Conservation (phyloP, 495 filamentous ascomycete genomes). For the Aspergillus ostianus region DNA sequence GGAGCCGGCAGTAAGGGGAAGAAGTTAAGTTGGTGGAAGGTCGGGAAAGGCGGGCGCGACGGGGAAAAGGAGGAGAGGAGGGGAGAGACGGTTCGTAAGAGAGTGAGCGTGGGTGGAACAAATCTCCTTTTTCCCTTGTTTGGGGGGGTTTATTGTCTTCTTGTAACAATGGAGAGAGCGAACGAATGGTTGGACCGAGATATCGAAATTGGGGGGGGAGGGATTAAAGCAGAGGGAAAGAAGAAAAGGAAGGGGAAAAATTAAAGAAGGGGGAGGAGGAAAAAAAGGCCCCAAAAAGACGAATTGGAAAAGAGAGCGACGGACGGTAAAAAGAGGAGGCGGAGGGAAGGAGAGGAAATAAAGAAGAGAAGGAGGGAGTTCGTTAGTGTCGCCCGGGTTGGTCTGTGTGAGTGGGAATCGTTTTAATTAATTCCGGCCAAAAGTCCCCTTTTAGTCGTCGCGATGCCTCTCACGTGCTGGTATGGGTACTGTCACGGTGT, state of each 20-base stretch:
- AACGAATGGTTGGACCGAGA: background rate
- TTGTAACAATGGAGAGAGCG: background rate
- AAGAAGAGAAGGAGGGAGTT: constrained; percentile 8
- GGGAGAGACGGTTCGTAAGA: constrained; percentile 3
- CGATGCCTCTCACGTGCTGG: background rate
- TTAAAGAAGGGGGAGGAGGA: constrained; percentile 5
- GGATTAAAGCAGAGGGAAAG: constrained; percentile 1
- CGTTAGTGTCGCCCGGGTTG: background rate
- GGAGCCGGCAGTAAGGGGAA: constrained; percentile 1
- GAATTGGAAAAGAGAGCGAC: constrained; percentile 25
- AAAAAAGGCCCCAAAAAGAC: constrained; percentile 17
- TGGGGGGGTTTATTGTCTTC: background rate
- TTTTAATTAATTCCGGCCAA: background rate
- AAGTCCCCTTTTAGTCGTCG: background rate
- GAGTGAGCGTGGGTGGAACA: background rate
- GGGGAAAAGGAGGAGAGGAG: constrained; percentile 3
- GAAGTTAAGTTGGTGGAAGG: too few relatives aligned
- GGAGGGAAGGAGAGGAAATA: constrained; percentile 17
- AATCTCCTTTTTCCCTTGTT: background rate
- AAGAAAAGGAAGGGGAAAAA: constrained; percentile 5
- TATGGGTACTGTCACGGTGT: background rate
- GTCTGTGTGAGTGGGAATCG: constrained; percentile 7
- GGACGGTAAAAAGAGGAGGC: constrained; percentile 17
- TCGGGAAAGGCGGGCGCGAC: background rate
- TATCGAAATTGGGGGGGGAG: background rate